These are phyloP conservation scores for Botryotinia calthae DNA, from an alignment of 2,329 filamentous ascomycete species.

Conservation along the genomic window DNA sequence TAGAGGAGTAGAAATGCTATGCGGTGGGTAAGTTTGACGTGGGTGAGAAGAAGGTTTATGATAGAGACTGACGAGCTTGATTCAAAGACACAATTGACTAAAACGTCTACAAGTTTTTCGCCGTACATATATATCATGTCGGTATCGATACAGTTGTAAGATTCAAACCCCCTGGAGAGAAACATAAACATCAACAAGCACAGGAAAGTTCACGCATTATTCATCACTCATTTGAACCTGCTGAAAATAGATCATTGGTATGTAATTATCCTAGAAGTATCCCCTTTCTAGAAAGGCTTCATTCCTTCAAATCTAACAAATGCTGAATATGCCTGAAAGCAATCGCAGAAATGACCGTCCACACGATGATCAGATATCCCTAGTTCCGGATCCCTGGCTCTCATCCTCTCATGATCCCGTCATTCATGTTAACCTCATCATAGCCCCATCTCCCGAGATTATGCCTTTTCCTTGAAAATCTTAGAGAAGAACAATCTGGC, in stretches of 20 bases:
- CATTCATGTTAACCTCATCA: neutral
- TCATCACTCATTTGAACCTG: neutral
- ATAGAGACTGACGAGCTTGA: no score
- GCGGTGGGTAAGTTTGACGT: no score
- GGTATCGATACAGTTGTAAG: neutral
- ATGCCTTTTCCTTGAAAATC: neutral
- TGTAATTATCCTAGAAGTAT: neutral
- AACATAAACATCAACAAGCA: neutral
- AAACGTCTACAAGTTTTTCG: no score
- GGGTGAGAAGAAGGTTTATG: neutral
- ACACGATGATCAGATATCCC: neutral
- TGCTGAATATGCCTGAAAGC: neutral
- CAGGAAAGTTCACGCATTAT: neutral
- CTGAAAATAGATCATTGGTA: neutral
- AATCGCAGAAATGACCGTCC: neutral
- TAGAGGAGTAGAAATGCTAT: no score
- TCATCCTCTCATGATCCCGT: neutral
- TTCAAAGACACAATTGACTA: no score
- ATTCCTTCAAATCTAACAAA: neutral
- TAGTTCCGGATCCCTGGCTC: neutral
- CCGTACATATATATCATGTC: neutral
- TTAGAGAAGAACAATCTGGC: no score
- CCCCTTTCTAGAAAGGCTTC: neutral
- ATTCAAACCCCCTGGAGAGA: fast-evolving
- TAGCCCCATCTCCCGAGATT: neutral